phyloP scores from a whole-genome alignment of 1,139 yeast species.

The Diutina siamensis region DNA sequence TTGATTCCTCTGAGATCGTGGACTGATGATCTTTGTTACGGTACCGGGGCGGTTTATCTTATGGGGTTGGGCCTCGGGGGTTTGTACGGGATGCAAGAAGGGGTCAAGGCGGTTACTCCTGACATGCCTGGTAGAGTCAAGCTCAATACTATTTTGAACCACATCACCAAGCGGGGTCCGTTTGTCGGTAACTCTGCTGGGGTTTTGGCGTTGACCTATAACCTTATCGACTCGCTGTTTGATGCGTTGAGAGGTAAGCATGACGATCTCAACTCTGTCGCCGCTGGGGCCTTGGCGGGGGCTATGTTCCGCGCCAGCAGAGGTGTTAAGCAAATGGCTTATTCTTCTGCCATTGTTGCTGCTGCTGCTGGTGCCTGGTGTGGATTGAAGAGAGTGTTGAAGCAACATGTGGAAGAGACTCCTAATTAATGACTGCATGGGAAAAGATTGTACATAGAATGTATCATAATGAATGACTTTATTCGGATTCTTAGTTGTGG shows the following conservation, averaged over 20 bases:
- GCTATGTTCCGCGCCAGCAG: conserved; percentile 81
- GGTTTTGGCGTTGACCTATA: conserved; percentile 81
- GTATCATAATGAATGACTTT: not conserved
- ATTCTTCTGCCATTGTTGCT: conserved; percentile 77
- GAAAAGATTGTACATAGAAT: not conserved
- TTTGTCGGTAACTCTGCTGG: conserved; percentile 92
- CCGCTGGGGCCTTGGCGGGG: conserved; percentile 88
- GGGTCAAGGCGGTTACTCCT: conserved; percentile 63
- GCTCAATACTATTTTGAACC: conserved; percentile 81
- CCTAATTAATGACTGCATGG: not conserved
- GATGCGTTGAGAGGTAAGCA: conserved; percentile 81
- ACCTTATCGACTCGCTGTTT: conserved; percentile 67
- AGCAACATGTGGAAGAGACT: conserved; percentile 8
- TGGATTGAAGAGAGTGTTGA: conserved; percentile 50
- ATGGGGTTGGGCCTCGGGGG: conserved; percentile 75
- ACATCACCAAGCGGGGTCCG: conserved; percentile 92
- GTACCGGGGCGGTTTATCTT: conserved; percentile 90
- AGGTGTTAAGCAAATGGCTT: conserved; percentile 80
- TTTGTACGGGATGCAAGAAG: conserved; percentile 76
- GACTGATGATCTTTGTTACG: conserved; percentile 95
- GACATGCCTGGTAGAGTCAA: conserved; percentile 67
- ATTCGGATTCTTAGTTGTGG: too few species aligned
- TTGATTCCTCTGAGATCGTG: conserved; percentile 90
- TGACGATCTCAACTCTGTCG: conserved; percentile 73
- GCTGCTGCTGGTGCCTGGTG: conserved; percentile 92